Evolutionary conservation across 1,284 basidiomycete genomes (phyloP).

Genomic region (Laetiporus sulphureus): DNA sequence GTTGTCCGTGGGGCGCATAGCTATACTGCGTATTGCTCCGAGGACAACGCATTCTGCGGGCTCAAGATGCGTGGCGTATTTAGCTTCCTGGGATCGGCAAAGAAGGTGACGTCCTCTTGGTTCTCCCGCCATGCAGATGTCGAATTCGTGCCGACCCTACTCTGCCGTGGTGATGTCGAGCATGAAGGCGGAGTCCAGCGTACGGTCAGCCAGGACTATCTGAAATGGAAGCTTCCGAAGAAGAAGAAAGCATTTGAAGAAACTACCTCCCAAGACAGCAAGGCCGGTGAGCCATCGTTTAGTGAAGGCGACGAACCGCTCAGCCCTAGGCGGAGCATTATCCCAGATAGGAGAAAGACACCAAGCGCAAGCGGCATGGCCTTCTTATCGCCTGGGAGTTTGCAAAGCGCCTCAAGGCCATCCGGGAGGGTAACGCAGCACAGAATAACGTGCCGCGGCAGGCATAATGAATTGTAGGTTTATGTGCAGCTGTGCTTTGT

Average conservation of each 20-base stretch:
- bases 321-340: not conserved
- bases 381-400: not conserved
- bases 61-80: slow-evolving; percentile 9
- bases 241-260: too few species aligned
- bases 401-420: not conserved
- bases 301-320: not conserved
- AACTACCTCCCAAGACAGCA: too few species aligned
- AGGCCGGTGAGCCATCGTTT: too few species aligned
- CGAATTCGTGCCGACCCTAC: slow-evolving; percentile 7
- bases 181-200: not conserved
- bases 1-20: slow-evolving; percentile 1
- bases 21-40: not conserved
- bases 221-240: not conserved
- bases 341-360: not conserved
- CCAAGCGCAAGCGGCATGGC: not conserved
- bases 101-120: slow-evolving; percentile 4
- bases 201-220: not conserved
- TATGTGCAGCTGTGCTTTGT: too few species aligned
- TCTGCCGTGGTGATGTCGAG: slow-evolving; percentile 8
- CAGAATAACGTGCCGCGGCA: not conserved
- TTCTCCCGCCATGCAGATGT: slow-evolving; percentile 5
- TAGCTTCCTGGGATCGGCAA: not conserved
- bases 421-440: too few species aligned
- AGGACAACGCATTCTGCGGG: not conserved
- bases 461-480: not conserved